Conservation (phyloP, 2,329 filamentous ascomycete genomes). For the Magnaporthiopsis poae region DNA sequence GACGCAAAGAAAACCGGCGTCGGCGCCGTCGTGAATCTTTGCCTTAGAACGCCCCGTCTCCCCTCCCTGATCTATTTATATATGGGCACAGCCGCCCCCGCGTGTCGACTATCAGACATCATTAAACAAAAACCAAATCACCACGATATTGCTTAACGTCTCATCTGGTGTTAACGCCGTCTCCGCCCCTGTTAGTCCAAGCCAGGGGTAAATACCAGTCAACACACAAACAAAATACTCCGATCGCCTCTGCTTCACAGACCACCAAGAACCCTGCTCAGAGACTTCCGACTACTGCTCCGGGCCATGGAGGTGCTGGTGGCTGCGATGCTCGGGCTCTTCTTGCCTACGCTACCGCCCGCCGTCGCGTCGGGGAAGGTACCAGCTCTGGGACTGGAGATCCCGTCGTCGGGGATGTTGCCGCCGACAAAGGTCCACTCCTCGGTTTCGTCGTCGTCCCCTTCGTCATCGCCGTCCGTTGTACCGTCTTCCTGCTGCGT, state of each 20-base stretch:
- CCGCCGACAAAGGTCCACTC: constrained; percentile 8
- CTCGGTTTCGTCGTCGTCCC: constrained; percentile 5
- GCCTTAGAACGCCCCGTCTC: not conserved
- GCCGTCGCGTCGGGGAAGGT: constrained; percentile 3
- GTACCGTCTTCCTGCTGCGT: not conserved
- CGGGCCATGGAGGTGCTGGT: not conserved
- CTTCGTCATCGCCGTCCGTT: not conserved
- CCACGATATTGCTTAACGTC: not conserved
- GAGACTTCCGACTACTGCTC: not conserved
- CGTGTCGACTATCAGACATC: not conserved
- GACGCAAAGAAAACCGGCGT: not conserved
- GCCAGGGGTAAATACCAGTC: not conserved
- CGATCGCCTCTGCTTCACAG: not conserved
- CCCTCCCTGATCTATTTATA: not conserved
- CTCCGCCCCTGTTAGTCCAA: not conserved
- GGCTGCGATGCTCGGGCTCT: not conserved
- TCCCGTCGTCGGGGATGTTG: not conserved
- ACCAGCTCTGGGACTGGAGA: not conserved
- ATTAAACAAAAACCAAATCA: not conserved
- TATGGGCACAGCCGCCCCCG: not conserved
- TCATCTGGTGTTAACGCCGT: not conserved
- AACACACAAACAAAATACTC: not conserved
- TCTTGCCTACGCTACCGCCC: not conserved
- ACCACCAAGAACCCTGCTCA: not conserved
- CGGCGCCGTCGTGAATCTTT: not conserved